Conservation (phyloP, 2,329 filamentous ascomycete species). For the Xylariaceae sp. region DNA sequence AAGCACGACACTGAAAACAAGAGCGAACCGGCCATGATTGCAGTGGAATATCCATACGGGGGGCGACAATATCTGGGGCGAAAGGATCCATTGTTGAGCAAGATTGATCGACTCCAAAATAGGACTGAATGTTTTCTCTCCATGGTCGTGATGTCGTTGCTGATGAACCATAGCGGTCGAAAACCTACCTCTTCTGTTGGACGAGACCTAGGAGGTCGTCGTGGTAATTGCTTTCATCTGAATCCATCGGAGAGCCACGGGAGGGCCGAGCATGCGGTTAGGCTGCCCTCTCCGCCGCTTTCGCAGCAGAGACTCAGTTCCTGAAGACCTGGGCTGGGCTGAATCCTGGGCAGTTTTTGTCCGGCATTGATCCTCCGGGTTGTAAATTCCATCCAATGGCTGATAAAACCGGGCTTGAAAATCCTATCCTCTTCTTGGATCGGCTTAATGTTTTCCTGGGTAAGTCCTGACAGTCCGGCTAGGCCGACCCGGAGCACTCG, state of each 20-base stretch:
- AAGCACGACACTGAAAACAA: too few species aligned
- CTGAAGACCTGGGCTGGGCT: constrained; percentile 15
- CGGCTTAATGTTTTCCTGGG: constrained; percentile 1
- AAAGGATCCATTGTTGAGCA: too few species aligned
- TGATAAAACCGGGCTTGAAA: not conserved
- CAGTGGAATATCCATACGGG: too few species aligned
- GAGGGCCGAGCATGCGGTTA: constrained; percentile 17
- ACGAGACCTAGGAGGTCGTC: constrained; percentile 2
- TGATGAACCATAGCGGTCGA: constrained; percentile 3
- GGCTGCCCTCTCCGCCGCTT: constrained; percentile 13
- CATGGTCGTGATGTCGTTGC: too few species aligned
- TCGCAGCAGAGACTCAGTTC: constrained; percentile 22
- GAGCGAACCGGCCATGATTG: too few species aligned
- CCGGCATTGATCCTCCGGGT: constrained; percentile 20
- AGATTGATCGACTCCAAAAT: too few species aligned
- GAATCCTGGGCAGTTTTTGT: constrained; percentile 15
- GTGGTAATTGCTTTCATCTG: constrained; percentile 22
- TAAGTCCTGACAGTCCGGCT: too few species aligned
- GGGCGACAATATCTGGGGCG: too few species aligned
- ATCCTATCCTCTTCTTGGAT: constrained; percentile 12
- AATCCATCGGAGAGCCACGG: constrained; percentile 28
- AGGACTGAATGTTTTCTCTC: too few species aligned
- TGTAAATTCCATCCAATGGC: constrained; percentile 4
- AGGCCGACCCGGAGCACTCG: constrained; percentile 25
- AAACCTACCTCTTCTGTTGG: constrained; percentile 12